Evolutionary conservation across 495 filamentous ascomycete species (phyloP).

Genomic region (Trichoderma erinaceum): DNA sequence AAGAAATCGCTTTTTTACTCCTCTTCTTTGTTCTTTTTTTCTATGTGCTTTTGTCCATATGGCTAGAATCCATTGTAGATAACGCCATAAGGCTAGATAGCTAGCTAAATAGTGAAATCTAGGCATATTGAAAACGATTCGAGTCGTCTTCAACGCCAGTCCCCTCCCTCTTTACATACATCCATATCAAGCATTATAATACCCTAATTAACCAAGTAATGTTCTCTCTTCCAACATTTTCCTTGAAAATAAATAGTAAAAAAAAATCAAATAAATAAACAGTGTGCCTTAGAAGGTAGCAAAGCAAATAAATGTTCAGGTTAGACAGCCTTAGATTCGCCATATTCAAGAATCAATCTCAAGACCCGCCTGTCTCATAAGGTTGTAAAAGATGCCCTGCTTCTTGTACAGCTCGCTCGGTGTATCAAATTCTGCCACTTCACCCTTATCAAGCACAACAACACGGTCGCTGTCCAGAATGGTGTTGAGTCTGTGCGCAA

Average conservation of each 20-base stretch:
- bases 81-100: background rate
- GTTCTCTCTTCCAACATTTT: background rate
- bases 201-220: background rate
- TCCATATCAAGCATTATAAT: background rate
- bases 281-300: background rate
- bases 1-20: background rate
- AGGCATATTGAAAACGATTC: too few species aligned
- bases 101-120: too few species aligned
- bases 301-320: background rate
- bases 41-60: background rate
- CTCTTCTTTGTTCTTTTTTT: background rate
- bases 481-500: conserved; percentile 95
- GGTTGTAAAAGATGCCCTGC: conserved; percentile 38
- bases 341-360: conserved; percentile 24
- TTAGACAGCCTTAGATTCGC: background rate
- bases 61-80: background rate
- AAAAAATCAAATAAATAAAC: background rate
- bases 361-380: conserved; percentile 45
- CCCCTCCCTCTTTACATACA: background rate
- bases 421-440: conserved; percentile 44
- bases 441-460: conserved; percentile 67
- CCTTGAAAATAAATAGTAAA: background rate
- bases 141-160: background rate
- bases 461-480: conserved; percentile 91
- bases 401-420: conserved; percentile 38